These are phyloP conservation scores for Hypericum perforatum DNA, from an alignment of 345 rosid species.

Conservation along the genomic window DNA sequence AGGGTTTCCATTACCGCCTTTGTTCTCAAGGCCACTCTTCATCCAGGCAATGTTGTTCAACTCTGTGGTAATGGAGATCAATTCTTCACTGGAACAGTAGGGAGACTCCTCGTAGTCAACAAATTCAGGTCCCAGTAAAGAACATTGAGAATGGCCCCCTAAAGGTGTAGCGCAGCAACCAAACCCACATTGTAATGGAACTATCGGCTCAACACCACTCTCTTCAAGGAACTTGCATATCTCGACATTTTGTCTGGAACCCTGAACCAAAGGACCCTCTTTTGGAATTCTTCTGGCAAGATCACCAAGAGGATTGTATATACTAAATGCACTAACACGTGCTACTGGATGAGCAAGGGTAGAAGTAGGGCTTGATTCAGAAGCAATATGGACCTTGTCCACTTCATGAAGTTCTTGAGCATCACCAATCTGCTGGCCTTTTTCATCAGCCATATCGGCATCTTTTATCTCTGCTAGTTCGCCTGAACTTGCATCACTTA, in stretches of 20 bases:
- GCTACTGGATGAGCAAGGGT: constrained; percentile 42
- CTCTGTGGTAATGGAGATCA: constrained; percentile 71
- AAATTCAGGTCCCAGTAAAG: constrained; percentile 75
- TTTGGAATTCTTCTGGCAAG: constrained; percentile 29
- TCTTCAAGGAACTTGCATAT: constrained; percentile 46
- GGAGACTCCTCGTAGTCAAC: constrained; percentile 63
- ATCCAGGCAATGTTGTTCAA: constrained; percentile 86
- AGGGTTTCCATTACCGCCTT: constrained; percentile 6
- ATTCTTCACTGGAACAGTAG: constrained; percentile 46
- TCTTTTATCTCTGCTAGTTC: constrained; percentile 18
- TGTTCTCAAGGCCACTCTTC: constrained; percentile 56
- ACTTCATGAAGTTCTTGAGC: neutral
- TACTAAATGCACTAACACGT: constrained; percentile 61
- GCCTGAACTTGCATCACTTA: constrained; percentile 26
- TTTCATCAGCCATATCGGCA: constrained; percentile 17
- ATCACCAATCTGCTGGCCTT: constrained; percentile 16
- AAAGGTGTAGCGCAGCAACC: constrained; percentile 47
- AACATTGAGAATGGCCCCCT: constrained; percentile 20
- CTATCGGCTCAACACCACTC: constrained; percentile 34
- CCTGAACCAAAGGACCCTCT: constrained; percentile 46
- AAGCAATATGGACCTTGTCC: constrained; percentile 13
- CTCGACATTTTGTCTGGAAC: constrained; percentile 35
- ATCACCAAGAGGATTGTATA: constrained; percentile 33
- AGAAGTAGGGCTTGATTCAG: constrained; percentile 19
- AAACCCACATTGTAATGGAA: constrained; percentile 59